These are phyloP conservation scores for Podospora fimiseda DNA, from an alignment of 495 filamentous ascomycete species.

Conservation along the genomic window DNA sequence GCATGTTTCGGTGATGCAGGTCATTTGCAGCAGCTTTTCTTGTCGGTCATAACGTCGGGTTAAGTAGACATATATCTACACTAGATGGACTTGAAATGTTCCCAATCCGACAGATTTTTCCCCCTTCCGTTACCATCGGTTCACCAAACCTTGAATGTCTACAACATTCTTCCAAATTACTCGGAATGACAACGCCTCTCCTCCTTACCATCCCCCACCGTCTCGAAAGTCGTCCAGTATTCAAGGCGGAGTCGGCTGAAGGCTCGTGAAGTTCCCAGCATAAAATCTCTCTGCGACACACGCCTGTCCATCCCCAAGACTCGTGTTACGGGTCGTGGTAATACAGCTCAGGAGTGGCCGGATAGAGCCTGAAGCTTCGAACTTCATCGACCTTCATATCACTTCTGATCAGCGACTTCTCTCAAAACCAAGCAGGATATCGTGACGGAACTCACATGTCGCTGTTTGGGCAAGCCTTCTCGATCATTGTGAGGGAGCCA, in stretches of 20 bases:
- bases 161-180: too few relatives aligned
- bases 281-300: conserved; percentile 10
- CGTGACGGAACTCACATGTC: background rate
- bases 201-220: background rate
- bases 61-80: too few relatives aligned
- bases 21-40: too few relatives aligned
- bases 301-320: conserved; percentile 7
- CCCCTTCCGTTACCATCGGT: too few relatives aligned
- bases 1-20: background rate
- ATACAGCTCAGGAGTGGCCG: conserved; percentile 13
- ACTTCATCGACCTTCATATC: background rate
- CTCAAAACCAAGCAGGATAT: background rate
- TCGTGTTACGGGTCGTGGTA: conserved; percentile 4
- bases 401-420: background rate
- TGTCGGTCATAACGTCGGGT: too few relatives aligned
- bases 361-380: conserved; percentile 19
- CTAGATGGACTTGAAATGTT: too few relatives aligned
- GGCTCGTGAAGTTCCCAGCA: conserved; percentile 16
- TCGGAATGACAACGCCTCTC: too few relatives aligned
- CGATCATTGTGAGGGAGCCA: conserved; percentile 21
- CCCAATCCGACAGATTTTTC: too few relatives aligned
- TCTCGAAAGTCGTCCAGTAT: background rate
- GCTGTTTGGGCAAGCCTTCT: conserved; percentile 23
- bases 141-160: too few relatives aligned
- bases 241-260: conserved; percentile 16